These are phyloP conservation scores for Epichloe typhina DNA, from an alignment of 2,329 filamentous ascomycete genomes.

Conservation along the genomic window DNA sequence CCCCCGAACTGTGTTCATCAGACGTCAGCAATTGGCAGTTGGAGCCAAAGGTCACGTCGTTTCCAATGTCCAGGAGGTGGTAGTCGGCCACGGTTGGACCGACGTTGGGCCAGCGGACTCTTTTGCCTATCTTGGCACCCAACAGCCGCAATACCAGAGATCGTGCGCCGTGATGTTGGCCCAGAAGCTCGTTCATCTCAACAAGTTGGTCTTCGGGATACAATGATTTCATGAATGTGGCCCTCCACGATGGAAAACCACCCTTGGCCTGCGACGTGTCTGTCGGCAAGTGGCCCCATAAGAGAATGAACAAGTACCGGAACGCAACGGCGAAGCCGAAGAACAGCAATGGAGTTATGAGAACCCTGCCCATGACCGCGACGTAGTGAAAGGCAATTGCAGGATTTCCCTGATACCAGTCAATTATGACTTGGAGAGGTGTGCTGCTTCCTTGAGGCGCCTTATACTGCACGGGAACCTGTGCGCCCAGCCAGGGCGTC, in stretches of 20 bases:
- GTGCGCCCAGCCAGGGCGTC: conserved; percentile 30
- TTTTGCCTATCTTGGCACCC: conserved; percentile 36
- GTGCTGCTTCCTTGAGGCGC: conserved; percentile 20
- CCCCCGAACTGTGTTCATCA: conserved; percentile 34
- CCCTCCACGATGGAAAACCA: conserved; percentile 29
- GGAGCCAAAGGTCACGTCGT: conserved; percentile 45
- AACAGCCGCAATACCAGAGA: conserved; percentile 34
- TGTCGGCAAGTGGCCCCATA: conserved; percentile 25
- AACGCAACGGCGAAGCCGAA: conserved; percentile 29
- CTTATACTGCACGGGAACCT: conserved; percentile 29
- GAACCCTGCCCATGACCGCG: conserved; percentile 26
- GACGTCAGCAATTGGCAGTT: conserved; percentile 38
- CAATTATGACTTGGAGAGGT: conserved; percentile 28
- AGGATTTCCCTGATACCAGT: conserved; percentile 33
- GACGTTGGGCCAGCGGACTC: conserved; percentile 45
- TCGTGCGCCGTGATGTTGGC: conserved; percentile 40
- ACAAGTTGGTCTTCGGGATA: conserved; percentile 30
- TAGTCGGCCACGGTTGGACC: conserved; percentile 40
- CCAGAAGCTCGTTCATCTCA: conserved; percentile 35
- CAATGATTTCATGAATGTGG: conserved; percentile 28
- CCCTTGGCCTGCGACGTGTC: conserved; percentile 18
- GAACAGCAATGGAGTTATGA: conserved; percentile 29
- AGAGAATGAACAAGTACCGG: conserved; percentile 25
- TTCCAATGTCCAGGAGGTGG: conserved; percentile 39
- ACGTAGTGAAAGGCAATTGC: conserved; percentile 37